Conservation (phyloP, 148 eudicot species). For the Cornus suecica region DNA sequence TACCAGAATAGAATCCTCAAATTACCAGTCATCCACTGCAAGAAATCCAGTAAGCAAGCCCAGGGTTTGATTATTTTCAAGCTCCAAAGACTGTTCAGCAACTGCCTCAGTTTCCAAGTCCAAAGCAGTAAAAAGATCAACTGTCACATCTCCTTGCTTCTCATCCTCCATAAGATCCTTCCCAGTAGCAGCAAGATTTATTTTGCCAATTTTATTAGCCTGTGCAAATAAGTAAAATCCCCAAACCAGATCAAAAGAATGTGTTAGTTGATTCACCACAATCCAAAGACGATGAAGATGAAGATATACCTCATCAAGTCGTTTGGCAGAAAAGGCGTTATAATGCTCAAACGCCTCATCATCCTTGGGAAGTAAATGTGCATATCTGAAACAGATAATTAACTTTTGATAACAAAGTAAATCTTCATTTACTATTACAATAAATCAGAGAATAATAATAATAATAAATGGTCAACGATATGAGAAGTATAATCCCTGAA, state of each 20-base stretch:
- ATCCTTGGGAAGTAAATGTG: slow-evolving; percentile 90
- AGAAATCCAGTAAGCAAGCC: slow-evolving; percentile 93
- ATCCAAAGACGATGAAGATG: not conserved
- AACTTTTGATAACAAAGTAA: slow-evolving; percentile 3
- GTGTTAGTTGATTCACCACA: not conserved
- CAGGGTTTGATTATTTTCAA: slow-evolving; percentile 75
- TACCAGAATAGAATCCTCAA: slow-evolving; percentile 7
- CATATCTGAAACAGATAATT: slow-evolving; percentile 53
- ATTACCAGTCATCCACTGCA: slow-evolving; percentile 90
- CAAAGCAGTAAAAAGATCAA: slow-evolving; percentile 85
- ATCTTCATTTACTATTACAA: slow-evolving; percentile 7
- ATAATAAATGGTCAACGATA: not conserved
- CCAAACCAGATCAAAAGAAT: not conserved
- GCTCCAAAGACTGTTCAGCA: slow-evolving; percentile 62
- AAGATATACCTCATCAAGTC: slow-evolving; percentile 84
- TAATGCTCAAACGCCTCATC: slow-evolving; percentile 84
- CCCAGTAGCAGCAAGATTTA: slow-evolving; percentile 98
- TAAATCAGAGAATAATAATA: not conserved
- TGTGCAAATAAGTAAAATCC: slow-evolving; percentile 19
- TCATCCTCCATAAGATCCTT: slow-evolving; percentile 99
- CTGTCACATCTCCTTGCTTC: slow-evolving; percentile 90
- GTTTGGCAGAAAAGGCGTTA: slow-evolving; percentile 57
- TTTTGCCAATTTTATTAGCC: slow-evolving; percentile 97
- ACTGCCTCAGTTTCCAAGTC: slow-evolving; percentile 86
- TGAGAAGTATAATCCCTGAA: not conserved